These are phyloP conservation scores for Scheffersomyces stipitis DNA, from an alignment of 805 yeast genomes.

Conservation along the genomic window DNA sequence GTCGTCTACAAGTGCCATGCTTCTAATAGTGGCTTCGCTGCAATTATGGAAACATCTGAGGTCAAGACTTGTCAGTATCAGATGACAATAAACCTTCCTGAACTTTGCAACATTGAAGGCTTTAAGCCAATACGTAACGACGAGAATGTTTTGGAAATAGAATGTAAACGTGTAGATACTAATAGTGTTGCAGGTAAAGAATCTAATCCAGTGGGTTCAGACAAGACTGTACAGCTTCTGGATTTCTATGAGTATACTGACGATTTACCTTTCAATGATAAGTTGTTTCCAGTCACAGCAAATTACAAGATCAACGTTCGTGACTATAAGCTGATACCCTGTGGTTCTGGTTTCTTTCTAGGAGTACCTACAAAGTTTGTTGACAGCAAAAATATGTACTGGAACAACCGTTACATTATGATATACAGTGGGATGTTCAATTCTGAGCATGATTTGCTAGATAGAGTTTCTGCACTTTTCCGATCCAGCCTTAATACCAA, in stretches of 20 bases:
- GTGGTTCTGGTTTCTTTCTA: conserved; percentile 33
- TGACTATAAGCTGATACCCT: conserved; percentile 24
- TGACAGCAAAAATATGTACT: conserved; percentile 15
- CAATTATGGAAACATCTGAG: conserved; percentile 48
- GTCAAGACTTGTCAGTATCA: conserved; percentile 57
- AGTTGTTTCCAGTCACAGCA: conserved; percentile 22
- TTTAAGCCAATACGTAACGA: conserved; percentile 25
- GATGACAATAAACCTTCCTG: conserved; percentile 50
- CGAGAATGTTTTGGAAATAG: conserved; percentile 26
- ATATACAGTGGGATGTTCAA: conserved; percentile 19
- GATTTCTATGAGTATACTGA: conserved; percentile 15
- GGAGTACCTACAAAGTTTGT: conserved; percentile 17
- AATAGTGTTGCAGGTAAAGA: conserved; percentile 2
- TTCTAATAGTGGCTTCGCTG: conserved; percentile 9
- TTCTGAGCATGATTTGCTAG: conserved; percentile 13
- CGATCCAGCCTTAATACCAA: conserved; percentile 20
- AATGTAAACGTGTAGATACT: conserved; percentile 22
- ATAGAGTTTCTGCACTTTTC: conserved; percentile 21
- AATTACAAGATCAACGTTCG: conserved; percentile 25
- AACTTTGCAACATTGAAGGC: conserved; percentile 44
- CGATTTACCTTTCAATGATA: neutral
- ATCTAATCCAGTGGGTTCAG: neutral
- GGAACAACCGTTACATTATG: conserved; percentile 22
- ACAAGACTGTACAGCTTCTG: conserved; percentile 6
- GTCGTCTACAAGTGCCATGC: conserved; percentile 58